phyloP scores from a whole-genome alignment of 495 filamentous ascomycete genomes.

The Apodospora peruviana region DNA sequence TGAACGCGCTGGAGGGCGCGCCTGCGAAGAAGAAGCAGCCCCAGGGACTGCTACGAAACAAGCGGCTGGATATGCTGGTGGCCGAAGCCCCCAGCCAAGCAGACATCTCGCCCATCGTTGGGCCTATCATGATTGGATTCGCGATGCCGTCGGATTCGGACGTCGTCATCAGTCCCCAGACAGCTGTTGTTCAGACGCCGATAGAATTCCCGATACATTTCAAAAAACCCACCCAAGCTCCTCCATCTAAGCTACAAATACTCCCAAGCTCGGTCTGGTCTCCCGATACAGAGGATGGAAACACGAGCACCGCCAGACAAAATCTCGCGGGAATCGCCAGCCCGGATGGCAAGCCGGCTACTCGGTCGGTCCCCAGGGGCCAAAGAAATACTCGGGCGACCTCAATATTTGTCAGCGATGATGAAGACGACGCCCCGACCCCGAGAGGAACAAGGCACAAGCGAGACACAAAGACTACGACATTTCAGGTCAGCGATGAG shows the following conservation, averaged over 20 bases:
- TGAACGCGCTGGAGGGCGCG: slow-evolving; percentile 43
- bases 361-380: slow-evolving; percentile 43
- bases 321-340: slow-evolving; percentile 22
- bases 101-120: slow-evolving; percentile 71
- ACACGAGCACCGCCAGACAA: slow-evolving; percentile 9
- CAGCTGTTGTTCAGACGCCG: slow-evolving; percentile 38
- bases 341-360: slow-evolving; percentile 50
- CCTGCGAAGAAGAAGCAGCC: slow-evolving; percentile 30
- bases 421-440: slow-evolving; percentile 19
- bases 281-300: slow-evolving; percentile 42
- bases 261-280: slow-evolving; percentile 54
- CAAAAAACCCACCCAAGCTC: slow-evolving; percentile 36
- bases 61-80: slow-evolving; percentile 19
- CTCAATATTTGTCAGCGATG: slow-evolving; percentile 19
- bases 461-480: slow-evolving; percentile 9
- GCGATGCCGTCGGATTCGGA: slow-evolving; percentile 58
- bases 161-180: slow-evolving; percentile 46
- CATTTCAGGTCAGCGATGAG: slow-evolving; percentile 22
- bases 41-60: slow-evolving; percentile 16
- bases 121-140: slow-evolving; percentile 76
- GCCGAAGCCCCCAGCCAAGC: slow-evolving; percentile 14
- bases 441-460: slow-evolving; percentile 1
- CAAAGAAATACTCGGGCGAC: slow-evolving; percentile 11
- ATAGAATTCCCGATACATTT: slow-evolving; percentile 27
- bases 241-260: slow-evolving; percentile 62